A percentile compares a stretch with the other conserved stretches of the same genome.
Conservation (phyloP, 768 basidiomycete species). For the Suillus plorans region DNA sequence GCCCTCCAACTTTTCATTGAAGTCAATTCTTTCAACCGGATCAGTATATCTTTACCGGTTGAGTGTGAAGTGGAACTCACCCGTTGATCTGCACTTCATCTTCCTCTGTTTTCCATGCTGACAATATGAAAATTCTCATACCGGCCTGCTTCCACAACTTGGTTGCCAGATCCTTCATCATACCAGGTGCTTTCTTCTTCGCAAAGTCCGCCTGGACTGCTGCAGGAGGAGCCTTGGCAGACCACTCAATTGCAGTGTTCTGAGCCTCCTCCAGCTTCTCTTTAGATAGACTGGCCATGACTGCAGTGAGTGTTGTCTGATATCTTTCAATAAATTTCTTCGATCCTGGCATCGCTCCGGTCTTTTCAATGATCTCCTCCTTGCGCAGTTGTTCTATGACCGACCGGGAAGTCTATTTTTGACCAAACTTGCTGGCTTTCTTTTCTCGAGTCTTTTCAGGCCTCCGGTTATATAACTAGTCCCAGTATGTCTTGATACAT, state of each 20-base stretch:
- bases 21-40: not conserved
- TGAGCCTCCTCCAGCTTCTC: conserved; percentile 1
- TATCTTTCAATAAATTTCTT: not conserved
- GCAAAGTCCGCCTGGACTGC: not conserved
- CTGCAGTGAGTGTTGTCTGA: not conserved
- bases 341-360: not conserved
- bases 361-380: not conserved
- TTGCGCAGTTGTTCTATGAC: not conserved
- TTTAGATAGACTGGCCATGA: conserved; percentile 1
- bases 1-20: not conserved
- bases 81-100: not conserved
- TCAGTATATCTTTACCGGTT: not conserved
- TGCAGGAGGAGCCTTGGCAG: not conserved
- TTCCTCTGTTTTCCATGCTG: not conserved
- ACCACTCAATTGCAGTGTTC: not conserved
- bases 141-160: conserved; percentile 6
- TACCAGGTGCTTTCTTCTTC: not conserved
- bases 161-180: not conserved
- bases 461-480: conserved; percentile 1
- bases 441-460: not conserved
- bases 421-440: not conserved
- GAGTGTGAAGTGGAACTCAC: not conserved
- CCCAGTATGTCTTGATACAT: not conserved
- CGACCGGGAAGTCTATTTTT: not conserved
- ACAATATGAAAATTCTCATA: not conserved